Evolutionary conservation across 2,329 filamentous ascomycete species (phyloP), one percentile per base, ranked within the genome.

Genomic region (Penicillium sp.): DNA sequence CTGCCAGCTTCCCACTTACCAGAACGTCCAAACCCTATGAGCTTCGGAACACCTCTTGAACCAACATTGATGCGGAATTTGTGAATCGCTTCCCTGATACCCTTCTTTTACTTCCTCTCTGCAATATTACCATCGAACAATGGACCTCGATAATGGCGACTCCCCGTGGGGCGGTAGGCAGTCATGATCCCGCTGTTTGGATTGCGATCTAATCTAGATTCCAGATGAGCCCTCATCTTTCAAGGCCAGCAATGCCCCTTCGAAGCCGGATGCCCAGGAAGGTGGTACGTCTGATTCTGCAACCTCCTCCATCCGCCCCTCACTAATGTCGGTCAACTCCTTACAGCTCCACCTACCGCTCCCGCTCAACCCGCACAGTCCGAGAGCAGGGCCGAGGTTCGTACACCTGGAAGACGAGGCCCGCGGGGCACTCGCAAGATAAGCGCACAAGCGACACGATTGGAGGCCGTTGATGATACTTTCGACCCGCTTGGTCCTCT

Each of bases 391-490:
- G 74, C 75, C 59, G 74, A 78, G 31, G 74, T 79, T 46, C 79
- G 78, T 61, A 79, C 81, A 31, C 76, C 80, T 47, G 76, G 75
- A 52, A 76, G 74, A 61, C 78, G 81, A 70, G 81, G 77, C 44
- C 79, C 81, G 16, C 78, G 83, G 62, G 76, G 76, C n/a, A 77
- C 79, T 54, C 81, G 83, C 59, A 84, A 84, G 69, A 80, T 86
- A 68, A 84, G 78, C 68, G 81, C 81, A 35, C 84, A 87, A 67
- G 80, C 84, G 31, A 87, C 84, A 44, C 83, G 82, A 55, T 77
- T 88, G 59, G 84, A 88, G 74, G 83, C 83, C 51, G 83, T 87
- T 58, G 85, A 87, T 64, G 81, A 85, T 67, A 80, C 84, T 45
- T 76, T 85, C 57, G 86, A 86, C 53, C 86, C 86, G 29, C 76